Percentiles rank a stretch among this genome's conserved stretches.
Conservation (phyloP, 1,139 yeast genomes). For the Saccharomyces hybrid region DNA sequence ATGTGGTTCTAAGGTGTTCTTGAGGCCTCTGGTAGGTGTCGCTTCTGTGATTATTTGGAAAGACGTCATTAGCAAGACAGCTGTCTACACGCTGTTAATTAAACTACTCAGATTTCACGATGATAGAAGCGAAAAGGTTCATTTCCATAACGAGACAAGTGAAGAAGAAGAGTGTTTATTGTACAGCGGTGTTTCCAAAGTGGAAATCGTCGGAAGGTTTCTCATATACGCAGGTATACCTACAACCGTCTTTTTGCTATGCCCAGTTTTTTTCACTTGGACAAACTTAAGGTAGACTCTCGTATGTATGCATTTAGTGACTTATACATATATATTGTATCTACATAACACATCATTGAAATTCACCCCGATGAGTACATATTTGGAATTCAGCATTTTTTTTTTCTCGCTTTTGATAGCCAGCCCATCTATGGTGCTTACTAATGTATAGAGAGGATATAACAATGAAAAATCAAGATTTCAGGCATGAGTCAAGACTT, state of each 20-base stretch:
- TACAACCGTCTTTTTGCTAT: slow-evolving; percentile 19
- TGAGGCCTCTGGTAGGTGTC: slow-evolving; percentile 26
- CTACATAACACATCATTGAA: not conserved
- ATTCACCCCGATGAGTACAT: not conserved
- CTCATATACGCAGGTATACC: slow-evolving; percentile 30
- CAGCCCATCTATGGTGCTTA: not conserved
- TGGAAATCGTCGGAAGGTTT: slow-evolving; percentile 27
- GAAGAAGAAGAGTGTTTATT: slow-evolving; percentile 15
- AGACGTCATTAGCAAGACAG: slow-evolving; percentile 22
- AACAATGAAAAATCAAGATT: not conserved
- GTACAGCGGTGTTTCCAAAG: slow-evolving; percentile 25
- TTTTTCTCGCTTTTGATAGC: not conserved
- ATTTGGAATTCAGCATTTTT: not conserved
- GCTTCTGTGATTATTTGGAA: slow-evolving; percentile 28
- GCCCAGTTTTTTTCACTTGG: slow-evolving; percentile 19
- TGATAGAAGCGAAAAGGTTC: slow-evolving; percentile 17
- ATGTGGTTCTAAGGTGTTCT: slow-evolving; percentile 12
- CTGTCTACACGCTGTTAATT: slow-evolving; percentile 20
- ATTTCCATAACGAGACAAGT: slow-evolving; percentile 1
- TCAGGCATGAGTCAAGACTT: not conserved
- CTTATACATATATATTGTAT: not conserved
- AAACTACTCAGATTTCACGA: slow-evolving; percentile 17
- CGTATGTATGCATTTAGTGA: not conserved
- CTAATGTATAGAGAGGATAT: not conserved
- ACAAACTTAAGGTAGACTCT: not conserved